phyloP scores from a whole-genome alignment of 148 eudicot genomes.

The Rhododendron mucronatum region DNA sequence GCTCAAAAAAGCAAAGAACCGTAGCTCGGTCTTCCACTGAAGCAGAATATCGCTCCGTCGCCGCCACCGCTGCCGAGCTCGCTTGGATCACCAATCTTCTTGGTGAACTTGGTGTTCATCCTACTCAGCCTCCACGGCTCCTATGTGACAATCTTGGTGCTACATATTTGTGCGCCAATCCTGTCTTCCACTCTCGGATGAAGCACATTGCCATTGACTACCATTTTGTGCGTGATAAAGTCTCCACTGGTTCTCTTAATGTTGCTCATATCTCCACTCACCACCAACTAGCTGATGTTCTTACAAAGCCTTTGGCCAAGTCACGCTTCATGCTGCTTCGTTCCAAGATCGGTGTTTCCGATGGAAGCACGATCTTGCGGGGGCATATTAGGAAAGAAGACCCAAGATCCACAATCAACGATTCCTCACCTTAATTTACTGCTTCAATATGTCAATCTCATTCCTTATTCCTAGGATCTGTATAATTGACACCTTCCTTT shows the following conservation, averaged over 20 bases:
- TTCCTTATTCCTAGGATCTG: too few relatives aligned
- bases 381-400: slow-evolving; percentile 3
- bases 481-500: too few relatives aligned
- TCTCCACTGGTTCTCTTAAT: neutral
- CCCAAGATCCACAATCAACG: neutral
- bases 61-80: neutral
- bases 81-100: slow-evolving; percentile 2
- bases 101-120: neutral
- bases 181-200: slow-evolving; percentile 3
- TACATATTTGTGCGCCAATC: slow-evolving; percentile 6
- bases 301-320: slow-evolving; percentile 3
- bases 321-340: neutral
- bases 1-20: neutral
- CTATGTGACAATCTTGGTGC: slow-evolving; percentile 7
- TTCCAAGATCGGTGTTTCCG: slow-evolving; percentile 1
- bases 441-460: too few relatives aligned
- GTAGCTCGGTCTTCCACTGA: neutral
- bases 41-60: neutral
- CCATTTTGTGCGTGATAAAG: slow-evolving; percentile 8
- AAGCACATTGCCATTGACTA: slow-evolving; percentile 8
- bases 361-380: slow-evolving; percentile 1
- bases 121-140: neutral
- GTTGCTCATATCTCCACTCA: neutral
- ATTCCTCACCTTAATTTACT: too few relatives aligned
- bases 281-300: neutral